phyloP scores from a whole-genome alignment of 2,329 filamentous ascomycete genomes.

The Tolypocladium ovalisporum region DNA sequence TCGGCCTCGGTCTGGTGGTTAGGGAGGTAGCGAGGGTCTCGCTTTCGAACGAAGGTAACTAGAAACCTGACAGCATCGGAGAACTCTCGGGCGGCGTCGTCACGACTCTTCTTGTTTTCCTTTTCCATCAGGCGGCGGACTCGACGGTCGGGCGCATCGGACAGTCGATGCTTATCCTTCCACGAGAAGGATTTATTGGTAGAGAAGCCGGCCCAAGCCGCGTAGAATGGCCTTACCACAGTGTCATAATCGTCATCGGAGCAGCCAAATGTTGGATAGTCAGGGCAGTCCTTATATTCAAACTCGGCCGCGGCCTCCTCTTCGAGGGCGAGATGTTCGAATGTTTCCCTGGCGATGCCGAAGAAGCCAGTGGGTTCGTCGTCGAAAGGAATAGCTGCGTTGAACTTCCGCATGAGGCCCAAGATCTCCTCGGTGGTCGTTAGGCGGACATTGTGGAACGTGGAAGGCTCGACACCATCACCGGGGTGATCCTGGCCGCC shows the following conservation, averaged over 20 bases:
- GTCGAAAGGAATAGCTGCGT: constrained; percentile 64
- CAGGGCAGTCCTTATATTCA: constrained; percentile 46
- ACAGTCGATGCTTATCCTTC: constrained; percentile 74
- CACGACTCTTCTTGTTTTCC: constrained; percentile 76
- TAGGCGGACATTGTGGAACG: constrained; percentile 57
- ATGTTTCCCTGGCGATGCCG: constrained; percentile 64
- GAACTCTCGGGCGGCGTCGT: constrained; percentile 76
- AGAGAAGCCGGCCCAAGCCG: constrained; percentile 66
- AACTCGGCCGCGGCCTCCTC: constrained; percentile 66
- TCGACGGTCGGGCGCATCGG: constrained; percentile 78
- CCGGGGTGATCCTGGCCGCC: constrained; percentile 44
- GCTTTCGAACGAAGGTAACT: constrained; percentile 79
- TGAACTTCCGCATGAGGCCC: constrained; percentile 70
- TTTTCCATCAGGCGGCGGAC: constrained; percentile 84
- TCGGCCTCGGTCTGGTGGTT: constrained; percentile 72
- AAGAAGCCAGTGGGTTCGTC: constrained; percentile 79
- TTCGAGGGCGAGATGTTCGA: constrained; percentile 69
- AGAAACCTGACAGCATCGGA: constrained; percentile 85
- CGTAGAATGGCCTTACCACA: constrained; percentile 72
- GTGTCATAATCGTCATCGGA: constrained; percentile 66
- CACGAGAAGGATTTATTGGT: constrained; percentile 82
- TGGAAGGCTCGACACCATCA: constrained; percentile 40
- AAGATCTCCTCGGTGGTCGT: constrained; percentile 75
- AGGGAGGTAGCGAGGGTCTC: constrained; percentile 74
- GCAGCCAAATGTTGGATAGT: constrained; percentile 76